Evolutionary conservation across 192 early-diverging fungal genomes (phyloP).

Genomic region (Rhizophagus sp.): DNA sequence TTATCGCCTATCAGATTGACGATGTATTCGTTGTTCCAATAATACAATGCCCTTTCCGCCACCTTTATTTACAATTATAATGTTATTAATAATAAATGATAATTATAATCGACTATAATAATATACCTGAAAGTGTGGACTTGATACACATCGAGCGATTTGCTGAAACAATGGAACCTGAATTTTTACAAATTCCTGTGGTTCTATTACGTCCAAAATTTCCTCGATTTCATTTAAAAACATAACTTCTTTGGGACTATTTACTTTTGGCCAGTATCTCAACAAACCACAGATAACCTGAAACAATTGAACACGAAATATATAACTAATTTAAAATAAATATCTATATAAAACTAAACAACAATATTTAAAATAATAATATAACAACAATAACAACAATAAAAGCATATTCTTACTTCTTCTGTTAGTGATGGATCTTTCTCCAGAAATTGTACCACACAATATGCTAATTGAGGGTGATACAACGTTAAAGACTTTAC

Average conservation of each 20-base stretch:
- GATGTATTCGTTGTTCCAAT: conserved; percentile 99
- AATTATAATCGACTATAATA: background rate
- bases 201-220: conserved; percentile 94
- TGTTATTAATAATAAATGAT: conserved; percentile 1
- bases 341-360: background rate
- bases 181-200: conserved; percentile 86
- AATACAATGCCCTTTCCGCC: conserved; percentile 96
- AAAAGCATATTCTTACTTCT: conserved; percentile 54
- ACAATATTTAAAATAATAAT: too few relatives aligned
- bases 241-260: conserved; percentile 99
- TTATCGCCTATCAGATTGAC: conserved; percentile 95
- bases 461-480: conserved; percentile 97
- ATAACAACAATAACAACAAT: background rate
- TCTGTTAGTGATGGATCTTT: conserved; percentile 93
- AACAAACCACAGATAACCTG: conserved; percentile 86
- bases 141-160: conserved; percentile 90
- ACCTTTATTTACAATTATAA: conserved; percentile 53
- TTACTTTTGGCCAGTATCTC: conserved; percentile 98
- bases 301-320: background rate
- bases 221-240: conserved; percentile 98
- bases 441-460: conserved; percentile 98
- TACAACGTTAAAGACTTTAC: conserved; percentile 92
- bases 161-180: conserved; percentile 92
- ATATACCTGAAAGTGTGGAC: conserved; percentile 93
- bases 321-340: background rate